Conservation (phyloP, 2,329 filamentous ascomycete genomes). For the Neobulgaria alba region DNA sequence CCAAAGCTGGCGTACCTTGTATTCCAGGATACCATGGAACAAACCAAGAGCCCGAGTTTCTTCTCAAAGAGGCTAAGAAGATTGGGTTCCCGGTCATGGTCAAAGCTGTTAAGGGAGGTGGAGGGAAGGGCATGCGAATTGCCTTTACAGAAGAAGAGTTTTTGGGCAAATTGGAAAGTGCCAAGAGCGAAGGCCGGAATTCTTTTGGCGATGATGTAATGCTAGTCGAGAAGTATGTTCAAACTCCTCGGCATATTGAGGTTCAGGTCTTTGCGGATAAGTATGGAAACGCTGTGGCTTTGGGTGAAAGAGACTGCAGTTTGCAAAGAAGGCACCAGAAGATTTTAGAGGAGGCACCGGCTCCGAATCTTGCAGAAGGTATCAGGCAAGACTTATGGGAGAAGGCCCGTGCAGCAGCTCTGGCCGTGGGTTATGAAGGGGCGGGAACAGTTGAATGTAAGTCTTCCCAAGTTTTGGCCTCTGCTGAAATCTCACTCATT, state of each 20-base stretch:
- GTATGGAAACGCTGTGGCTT: constrained; percentile 68
- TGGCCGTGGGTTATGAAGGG: constrained; percentile 78
- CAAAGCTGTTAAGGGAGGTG: constrained; percentile 74
- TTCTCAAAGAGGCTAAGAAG: constrained; percentile 62
- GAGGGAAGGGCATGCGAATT: constrained; percentile 78
- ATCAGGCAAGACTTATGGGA: constrained; percentile 56
- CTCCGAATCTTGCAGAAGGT: constrained; percentile 53
- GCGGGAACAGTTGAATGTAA: constrained; percentile 84
- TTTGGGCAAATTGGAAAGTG: constrained; percentile 58
- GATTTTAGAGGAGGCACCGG: constrained; percentile 82
- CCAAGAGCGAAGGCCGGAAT: constrained; percentile 65
- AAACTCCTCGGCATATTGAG: constrained; percentile 74
- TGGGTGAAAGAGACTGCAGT: constrained; percentile 83
- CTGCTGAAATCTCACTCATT: constrained; percentile 26
- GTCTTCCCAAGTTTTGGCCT: constrained; percentile 39
- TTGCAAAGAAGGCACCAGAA: constrained; percentile 85
- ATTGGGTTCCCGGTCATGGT: constrained; percentile 62
- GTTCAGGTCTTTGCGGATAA: constrained; percentile 86
- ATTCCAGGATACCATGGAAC: constrained; percentile 91
- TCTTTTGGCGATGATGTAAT: constrained; percentile 81
- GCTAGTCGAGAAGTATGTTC: constrained; percentile 77
- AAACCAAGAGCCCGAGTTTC: constrained; percentile 60
- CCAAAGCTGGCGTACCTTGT: constrained; percentile 84
- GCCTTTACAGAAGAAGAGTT: constrained; percentile 64
- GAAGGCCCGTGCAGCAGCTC: constrained; percentile 55